Conservation (phyloP, 1,139 yeast genomes). For the Lodderomyces oxycetoniae region DNA sequence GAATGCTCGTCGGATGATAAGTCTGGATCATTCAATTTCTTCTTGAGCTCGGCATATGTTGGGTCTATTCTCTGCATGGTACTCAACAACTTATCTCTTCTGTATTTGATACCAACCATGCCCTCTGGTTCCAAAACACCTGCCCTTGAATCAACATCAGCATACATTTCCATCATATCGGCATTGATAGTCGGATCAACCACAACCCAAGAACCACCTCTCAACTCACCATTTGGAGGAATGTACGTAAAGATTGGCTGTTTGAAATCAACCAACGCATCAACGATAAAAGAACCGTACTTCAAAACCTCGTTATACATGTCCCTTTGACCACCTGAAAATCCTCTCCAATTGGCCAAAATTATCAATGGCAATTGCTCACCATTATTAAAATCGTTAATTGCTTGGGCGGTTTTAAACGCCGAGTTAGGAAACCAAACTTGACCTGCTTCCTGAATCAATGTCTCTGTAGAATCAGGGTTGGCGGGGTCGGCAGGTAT, state of each 20-base stretch:
- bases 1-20: conserved; percentile 63
- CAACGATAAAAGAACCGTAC: conserved; percentile 94
- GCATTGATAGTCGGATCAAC: conserved; percentile 96
- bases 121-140: conserved; percentile 99
- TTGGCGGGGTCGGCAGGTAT: conserved; percentile 98
- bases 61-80: conserved; percentile 90
- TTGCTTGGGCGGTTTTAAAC: conserved; percentile 97
- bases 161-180: conserved; percentile 99
- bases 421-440: conserved; percentile 99
- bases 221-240: conserved; percentile 95
- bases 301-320: conserved; percentile 98
- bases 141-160: conserved; percentile 93
- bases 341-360: conserved; percentile 99
- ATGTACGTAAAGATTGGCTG: conserved; percentile 96
- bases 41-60: conserved; percentile 63
- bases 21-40: conserved; percentile 48
- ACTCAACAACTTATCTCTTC: conserved; percentile 82
- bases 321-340: conserved; percentile 99
- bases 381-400: conserved; percentile 94
- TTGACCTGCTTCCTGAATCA: conserved; percentile 95
- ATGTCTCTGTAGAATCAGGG: conserved; percentile 83
- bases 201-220: conserved; percentile 99
- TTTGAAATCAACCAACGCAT: conserved; percentile 90
- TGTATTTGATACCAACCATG: conserved; percentile 96
- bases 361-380: conserved; percentile 97